Evolutionary conservation across 148 eudicot genomes (phyloP).

Genomic region (Rhododendron williamsianum): DNA sequence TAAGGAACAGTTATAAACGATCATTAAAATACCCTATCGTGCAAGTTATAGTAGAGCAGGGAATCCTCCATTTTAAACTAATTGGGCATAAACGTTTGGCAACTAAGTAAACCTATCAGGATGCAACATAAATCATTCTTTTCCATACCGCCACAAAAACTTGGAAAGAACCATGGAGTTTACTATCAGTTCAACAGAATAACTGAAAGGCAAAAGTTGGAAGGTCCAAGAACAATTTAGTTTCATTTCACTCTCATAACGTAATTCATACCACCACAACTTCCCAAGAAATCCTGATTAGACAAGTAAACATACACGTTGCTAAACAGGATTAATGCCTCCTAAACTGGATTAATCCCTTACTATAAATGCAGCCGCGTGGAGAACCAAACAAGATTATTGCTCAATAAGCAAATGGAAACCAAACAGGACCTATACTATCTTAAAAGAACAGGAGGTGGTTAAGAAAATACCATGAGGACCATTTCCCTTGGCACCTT

Average conservation of each 20-base stretch:
- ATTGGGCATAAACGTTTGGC: not conserved
- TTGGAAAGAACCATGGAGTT: not conserved
- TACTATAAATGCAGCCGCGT: not conserved
- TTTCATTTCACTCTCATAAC: not conserved
- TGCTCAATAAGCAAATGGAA: not conserved
- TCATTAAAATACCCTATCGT: not conserved
- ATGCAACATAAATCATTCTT: not conserved
- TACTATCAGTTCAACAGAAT: not conserved
- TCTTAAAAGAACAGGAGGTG: not conserved
- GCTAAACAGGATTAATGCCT: not conserved
- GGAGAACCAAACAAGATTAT: not conserved
- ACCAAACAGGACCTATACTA: not conserved
- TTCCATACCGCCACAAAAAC: not conserved
- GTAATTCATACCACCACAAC: not conserved
- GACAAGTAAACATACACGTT: not conserved
- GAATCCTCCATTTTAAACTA: not conserved
- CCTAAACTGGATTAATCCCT: not conserved
- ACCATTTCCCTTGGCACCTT: conserved; percentile 54
- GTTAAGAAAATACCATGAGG: conserved; percentile 48
- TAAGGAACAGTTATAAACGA: not conserved
- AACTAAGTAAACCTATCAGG: not conserved
- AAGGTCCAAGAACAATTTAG: not conserved
- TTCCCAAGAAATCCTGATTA: not conserved
- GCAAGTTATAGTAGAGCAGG: not conserved
- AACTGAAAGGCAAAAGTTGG: not conserved